phyloP scores from a whole-genome alignment of 805 yeast genomes.

The Candida chauliodis region DNA sequence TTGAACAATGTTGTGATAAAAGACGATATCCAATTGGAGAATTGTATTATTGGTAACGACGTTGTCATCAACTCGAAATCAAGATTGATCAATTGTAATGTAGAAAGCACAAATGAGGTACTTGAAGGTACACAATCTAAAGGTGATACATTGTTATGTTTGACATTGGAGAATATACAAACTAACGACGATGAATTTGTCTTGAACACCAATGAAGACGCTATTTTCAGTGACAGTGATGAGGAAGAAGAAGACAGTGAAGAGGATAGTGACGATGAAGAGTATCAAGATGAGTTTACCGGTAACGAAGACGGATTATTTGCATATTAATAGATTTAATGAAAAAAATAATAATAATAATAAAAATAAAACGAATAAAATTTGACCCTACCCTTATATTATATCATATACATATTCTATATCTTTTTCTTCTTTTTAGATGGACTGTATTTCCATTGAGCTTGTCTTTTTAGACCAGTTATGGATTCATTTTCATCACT shows the following conservation, averaged over 20 bases:
- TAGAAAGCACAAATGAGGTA: slow-evolving; percentile 77
- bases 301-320: slow-evolving; percentile 55
- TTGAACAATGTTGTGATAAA: slow-evolving; percentile 68
- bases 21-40: slow-evolving; percentile 79
- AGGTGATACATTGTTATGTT: slow-evolving; percentile 54
- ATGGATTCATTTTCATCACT: slow-evolving; percentile 1
- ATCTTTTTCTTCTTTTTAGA: slow-evolving; percentile 9
- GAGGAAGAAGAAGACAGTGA: slow-evolving; percentile 53
- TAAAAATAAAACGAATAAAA: no score
- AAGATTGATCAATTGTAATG: slow-evolving; percentile 73
- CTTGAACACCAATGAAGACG: slow-evolving; percentile 24
- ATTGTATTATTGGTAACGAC: slow-evolving; percentile 75
- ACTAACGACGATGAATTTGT: slow-evolving; percentile 23
- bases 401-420: no score
- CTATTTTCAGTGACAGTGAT: slow-evolving; percentile 26
- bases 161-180: slow-evolving; percentile 28
- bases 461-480: not conserved
- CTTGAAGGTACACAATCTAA: slow-evolving; percentile 50
- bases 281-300: slow-evolving; percentile 45
- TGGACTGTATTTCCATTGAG: slow-evolving; percentile 5
- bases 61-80: slow-evolving; percentile 64
- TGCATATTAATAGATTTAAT: slow-evolving; percentile 26
- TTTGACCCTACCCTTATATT: not conserved
- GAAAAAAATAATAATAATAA: not conserved
- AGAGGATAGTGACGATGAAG: slow-evolving; percentile 41